Conservation (phyloP, 805 yeast species). For the Millerozyma miso region DNA sequence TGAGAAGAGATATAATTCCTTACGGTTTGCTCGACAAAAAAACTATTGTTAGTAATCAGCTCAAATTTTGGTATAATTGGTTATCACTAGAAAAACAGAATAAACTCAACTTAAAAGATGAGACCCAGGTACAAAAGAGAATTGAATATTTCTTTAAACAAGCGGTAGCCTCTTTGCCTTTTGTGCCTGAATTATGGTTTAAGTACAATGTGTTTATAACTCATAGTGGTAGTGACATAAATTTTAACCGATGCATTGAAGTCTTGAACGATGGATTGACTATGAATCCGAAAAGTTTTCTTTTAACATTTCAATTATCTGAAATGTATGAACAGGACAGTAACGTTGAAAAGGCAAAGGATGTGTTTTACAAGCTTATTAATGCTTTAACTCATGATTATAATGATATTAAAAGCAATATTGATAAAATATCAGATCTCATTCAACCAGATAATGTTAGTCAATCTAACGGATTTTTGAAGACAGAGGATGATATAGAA, state of each 20-base stretch:
- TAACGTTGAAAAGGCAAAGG: slow-evolving; percentile 47
- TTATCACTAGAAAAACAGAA: slow-evolving; percentile 74
- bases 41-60: slow-evolving; percentile 33
- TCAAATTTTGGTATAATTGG: slow-evolving; percentile 68
- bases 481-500: slow-evolving; percentile 10
- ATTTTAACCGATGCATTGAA: slow-evolving; percentile 38
- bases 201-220: slow-evolving; percentile 44
- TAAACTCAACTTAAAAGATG: slow-evolving; percentile 55
- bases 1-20: slow-evolving; percentile 40
- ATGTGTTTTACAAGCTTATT: slow-evolving; percentile 48
- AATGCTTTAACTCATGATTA: slow-evolving; percentile 40
- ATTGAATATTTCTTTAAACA: slow-evolving; percentile 70
- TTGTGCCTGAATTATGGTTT: slow-evolving; percentile 76
- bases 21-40: slow-evolving; percentile 14
- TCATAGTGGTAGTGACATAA: slow-evolving; percentile 32
- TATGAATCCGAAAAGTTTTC: slow-evolving; percentile 67
- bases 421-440: slow-evolving; percentile 17
- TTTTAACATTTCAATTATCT: slow-evolving; percentile 62
- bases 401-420: slow-evolving; percentile 16
- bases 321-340: slow-evolving; percentile 63
- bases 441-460: slow-evolving; percentile 3
- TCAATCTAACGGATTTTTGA: slow-evolving; percentile 6
- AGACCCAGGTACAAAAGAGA: slow-evolving; percentile 45
- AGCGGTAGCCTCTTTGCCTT: slow-evolving; percentile 56
- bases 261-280: slow-evolving; percentile 51